Percentiles rank a stretch among this genome's conserved stretches.
phyloP scores from a whole-genome alignment of 202 grass and related monocot genomes.

The Elaeis oleifera region DNA sequence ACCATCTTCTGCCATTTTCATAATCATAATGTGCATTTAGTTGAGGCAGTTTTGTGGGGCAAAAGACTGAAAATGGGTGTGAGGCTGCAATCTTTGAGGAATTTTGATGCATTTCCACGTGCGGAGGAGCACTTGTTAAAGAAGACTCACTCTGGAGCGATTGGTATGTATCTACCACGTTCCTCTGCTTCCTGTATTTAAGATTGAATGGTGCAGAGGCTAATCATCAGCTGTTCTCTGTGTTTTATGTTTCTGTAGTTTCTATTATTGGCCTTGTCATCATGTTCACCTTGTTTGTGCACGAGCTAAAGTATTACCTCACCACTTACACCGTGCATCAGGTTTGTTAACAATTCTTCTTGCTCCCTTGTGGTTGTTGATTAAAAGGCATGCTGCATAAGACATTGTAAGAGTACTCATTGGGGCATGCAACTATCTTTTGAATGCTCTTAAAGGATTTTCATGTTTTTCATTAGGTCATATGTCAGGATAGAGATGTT shows the following conservation, averaged over 20 bases:
- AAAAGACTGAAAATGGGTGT: conserved; percentile 32
- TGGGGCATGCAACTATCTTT: no score
- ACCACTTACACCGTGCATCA: conserved; percentile 83
- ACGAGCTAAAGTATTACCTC: conserved; percentile 90
- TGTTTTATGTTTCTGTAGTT: conserved; percentile 35
- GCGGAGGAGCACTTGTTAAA: conserved; percentile 84
- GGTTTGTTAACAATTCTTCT: conserved; percentile 28
- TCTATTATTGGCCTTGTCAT: conserved; percentile 68
- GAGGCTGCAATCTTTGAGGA: conserved; percentile 69
- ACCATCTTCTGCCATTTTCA: not conserved
- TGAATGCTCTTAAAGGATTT: no score
- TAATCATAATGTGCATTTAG: not conserved
- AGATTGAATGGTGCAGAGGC: not conserved
- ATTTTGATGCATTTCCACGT: conserved; percentile 88
- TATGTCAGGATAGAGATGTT: no score
- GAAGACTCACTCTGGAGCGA: conserved; percentile 86
- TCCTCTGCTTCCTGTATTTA: conserved; percentile 1
- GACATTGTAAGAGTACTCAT: no score
- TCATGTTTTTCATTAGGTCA: no score
- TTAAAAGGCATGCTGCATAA: no score
- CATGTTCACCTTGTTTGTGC: conserved; percentile 73
- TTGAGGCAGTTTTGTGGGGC: not conserved
- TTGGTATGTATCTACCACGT: conserved; percentile 37
- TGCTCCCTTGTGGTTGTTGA: no score
- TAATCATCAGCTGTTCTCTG: not conserved